Base-by-base conservation (phyloP, 192 early-diverging fungal species). In the Coemansia sp. region DNA sequence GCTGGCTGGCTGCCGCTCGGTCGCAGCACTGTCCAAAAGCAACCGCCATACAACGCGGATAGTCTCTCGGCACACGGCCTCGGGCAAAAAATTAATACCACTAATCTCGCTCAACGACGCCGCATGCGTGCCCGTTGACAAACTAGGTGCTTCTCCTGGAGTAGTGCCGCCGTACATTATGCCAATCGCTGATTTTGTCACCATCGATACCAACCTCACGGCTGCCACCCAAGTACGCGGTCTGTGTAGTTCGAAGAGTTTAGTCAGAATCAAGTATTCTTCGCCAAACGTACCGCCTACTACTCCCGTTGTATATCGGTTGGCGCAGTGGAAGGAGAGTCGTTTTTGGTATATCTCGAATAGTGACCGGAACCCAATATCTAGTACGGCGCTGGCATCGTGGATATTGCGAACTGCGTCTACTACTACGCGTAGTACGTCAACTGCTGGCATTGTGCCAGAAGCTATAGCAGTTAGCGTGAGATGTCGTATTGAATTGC, bases 151-250 rank as follows among this genome's bases (percentile, higher is more conserved):
- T 46, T 70, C 77, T 16, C 65, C 66, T 27, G 75, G 63, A 16
- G 55, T 63, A 8, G 78, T 68, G 18, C 76, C 70, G 8, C 80
- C 80, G 68, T 83, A 83, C 80, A 83, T 83, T 22, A 83, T 83
- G 5, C 65, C 43, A 62, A 79, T 79, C 11, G 78, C 82, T 12
- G 68, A 72, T 47, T 76, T 79, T 22, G 82, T 84, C 27, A 84
- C 72, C 75, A 79, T 72, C 65, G 78, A 78, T 71, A 84, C 68
- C 18, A 79, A 65, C 38, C 82, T 64, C 31, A 84, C 82, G 2
- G 82, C 74, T 1, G 76, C 78, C 29, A 79, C 82, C 82, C 82
- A 84, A 0, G 82, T 84, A 29, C 82, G 73, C 12, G 82, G 82
- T 34, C 82, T 62, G 55, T 84, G 73, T 29, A 76, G 65, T 68